Base-by-base conservation (phyloP, 164 flowering plant species). In the Berberis thunbergii region DNA sequence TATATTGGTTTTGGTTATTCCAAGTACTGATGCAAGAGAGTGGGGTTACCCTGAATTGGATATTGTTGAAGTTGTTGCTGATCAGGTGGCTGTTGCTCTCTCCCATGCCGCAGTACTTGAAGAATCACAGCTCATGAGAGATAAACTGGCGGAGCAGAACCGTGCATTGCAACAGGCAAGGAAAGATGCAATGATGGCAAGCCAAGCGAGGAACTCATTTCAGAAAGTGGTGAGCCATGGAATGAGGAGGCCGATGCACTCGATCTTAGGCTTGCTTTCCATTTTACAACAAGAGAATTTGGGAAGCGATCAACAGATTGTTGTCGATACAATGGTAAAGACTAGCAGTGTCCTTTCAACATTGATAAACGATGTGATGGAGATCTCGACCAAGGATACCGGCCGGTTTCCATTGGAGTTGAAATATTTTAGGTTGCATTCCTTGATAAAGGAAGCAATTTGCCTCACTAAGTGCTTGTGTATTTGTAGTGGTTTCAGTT, bases 41-140 rank as follows among this genome's bases (percentile, higher is more conserved):
- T 93, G 97, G 98, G 78, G 73, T 65, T 45, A 64, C 38, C 88
- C 85, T 59, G 98, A 88, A 52, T 69, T 90, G 54, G 98, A 88
- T 83, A 93, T 93, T 60, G 80, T 89, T 3, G 76, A 85, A 78
- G 98, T 85, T 49, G 98, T 93, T 40, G 97, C 97, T 49, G 97
- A 90, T 76, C 98, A 93, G 69, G 98, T 93, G 3, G 96, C 98
- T 45, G 98, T 93, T 45, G 98, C 97, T 12, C 77, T 93, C 50
- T 93, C 98, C 57, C 98, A 93, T 74, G 97, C 98, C 67, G 83
- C 95, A 5, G 82, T 93, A 45, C 82, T 93, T 8, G 97, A 93
- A 72, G 98, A 90, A 62, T 90, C 98, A 9, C 96, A 87, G 57
- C 71, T 75, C 43, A 90, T 90, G 91, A 87, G 95, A 66, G 96